Conservation (phyloP, 2,329 filamentous ascomycete species). For the Fusarium fujikuroi region DNA sequence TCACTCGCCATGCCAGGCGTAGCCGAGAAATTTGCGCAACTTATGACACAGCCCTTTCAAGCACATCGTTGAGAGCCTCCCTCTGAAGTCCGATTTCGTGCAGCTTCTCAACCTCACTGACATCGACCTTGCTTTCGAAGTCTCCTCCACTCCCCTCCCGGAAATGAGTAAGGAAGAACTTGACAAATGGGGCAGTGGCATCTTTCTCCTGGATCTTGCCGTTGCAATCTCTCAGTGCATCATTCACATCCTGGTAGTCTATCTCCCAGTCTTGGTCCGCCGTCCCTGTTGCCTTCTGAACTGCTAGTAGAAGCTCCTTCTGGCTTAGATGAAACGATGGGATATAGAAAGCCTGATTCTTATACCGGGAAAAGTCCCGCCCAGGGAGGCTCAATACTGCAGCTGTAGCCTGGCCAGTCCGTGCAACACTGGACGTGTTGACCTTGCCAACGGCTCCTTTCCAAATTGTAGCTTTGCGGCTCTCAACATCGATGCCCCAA, state of each 20-base stretch:
- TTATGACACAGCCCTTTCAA: not conserved
- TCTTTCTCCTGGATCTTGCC: slow-evolving; percentile 6
- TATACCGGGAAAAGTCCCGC: not conserved
- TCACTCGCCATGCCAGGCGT: not conserved
- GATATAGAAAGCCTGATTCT: slow-evolving; percentile 15
- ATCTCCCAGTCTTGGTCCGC: slow-evolving; percentile 14
- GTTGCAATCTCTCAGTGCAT: slow-evolving; percentile 3
- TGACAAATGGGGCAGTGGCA: not conserved
- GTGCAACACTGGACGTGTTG: not conserved
- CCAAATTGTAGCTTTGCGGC: slow-evolving; percentile 15
- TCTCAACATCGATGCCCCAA: slow-evolving; percentile 11
- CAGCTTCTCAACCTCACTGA: not conserved
- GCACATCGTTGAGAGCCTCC: not conserved
- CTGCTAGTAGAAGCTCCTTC: slow-evolving; percentile 12
- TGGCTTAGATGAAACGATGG: slow-evolving; percentile 5
- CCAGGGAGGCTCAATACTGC: not conserved
- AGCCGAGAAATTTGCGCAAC: not conserved
- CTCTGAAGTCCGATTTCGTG: not conserved
- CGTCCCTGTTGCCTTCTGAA: slow-evolving; percentile 3
- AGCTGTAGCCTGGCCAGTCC: slow-evolving; percentile 9
- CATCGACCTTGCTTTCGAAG: slow-evolving; percentile 12
- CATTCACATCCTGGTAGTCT: not conserved
- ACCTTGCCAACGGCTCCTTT: not conserved
- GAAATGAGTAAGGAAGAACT: slow-evolving; percentile 29
- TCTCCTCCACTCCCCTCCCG: not conserved